Conservation (phyloP, 805 yeast genomes). For the Yamadazyma kitorensis region DNA sequence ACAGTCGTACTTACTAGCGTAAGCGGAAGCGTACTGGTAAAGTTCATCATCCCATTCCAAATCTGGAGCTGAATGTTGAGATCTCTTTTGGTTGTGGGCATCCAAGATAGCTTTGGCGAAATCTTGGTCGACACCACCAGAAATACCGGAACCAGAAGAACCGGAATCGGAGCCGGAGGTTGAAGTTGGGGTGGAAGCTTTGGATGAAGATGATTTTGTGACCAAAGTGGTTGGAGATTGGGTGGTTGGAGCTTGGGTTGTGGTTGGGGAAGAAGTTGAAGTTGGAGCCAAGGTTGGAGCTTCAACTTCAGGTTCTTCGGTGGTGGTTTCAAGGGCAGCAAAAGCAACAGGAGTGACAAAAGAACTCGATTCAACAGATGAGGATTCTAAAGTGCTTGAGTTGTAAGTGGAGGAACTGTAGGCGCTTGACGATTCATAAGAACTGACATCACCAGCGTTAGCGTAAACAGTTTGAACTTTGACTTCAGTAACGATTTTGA, state of each 20-base stretch:
- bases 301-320: conserved; percentile 7
- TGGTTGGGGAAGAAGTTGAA: conserved; percentile 10
- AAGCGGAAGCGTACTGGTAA: conserved; percentile 50
- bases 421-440: conserved; percentile 15
- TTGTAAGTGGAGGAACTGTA: neutral
- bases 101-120: conserved; percentile 48
- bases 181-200: conserved; percentile 9
- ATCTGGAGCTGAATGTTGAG: conserved; percentile 47
- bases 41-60: conserved; percentile 56
- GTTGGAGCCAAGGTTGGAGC: conserved; percentile 14
- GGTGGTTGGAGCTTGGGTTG: conserved; percentile 6
- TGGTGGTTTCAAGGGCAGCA: conserved; percentile 17
- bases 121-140: conserved; percentile 15
- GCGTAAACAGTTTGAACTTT: conserved; percentile 15
- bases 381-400: conserved; percentile 2
- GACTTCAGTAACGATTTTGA: conserved; percentile 10
- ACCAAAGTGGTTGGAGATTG: conserved; percentile 15
- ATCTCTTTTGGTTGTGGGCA: conserved; percentile 61
- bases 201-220: conserved; percentile 11
- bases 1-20: conserved; percentile 48
- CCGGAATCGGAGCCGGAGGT: conserved; percentile 8
- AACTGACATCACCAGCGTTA: conserved; percentile 3
- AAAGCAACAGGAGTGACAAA: neutral
- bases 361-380: conserved; percentile 1
- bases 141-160: conserved; percentile 9